Base-by-base conservation (phyloP, 2,329 filamentous ascomycete genomes). In the Endoconidiophora laricicola region DNA sequence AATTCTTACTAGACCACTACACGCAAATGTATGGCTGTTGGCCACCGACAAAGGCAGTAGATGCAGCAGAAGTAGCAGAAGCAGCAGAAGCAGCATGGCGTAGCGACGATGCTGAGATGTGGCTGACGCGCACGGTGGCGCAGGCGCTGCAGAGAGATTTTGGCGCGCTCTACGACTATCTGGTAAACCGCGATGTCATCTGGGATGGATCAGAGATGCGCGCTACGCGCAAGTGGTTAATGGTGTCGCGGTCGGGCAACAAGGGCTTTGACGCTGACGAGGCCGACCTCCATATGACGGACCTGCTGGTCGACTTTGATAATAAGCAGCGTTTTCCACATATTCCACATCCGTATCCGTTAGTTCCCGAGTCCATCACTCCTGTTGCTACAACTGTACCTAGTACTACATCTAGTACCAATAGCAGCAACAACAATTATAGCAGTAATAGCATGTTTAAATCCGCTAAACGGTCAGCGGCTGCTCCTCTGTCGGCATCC, bases 121-220 rank as follows among this genome's bases (percentile, higher is more conserved):
- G 79, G 79, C 66, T 84, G 10, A 79, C 73, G 3, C 68, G 80
- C 39, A 70, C 68, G 2, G 60, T 82, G 16, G 70, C 70, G 1
- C 68, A 71, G 44, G 66, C 66, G 2, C 60, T 85, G n/a, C 77
- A 81, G 55, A 67, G 66, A 29, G 81, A 84, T 55, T 83, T 85
- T 57, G 76, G 77, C 2, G 74, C 76, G 0, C 64, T 85, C 1
- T 85, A 85, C 57, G 79, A 84, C 57, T 83, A 81, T 54, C 65
- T 84, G 1, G 79, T 85, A 14, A 74, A 84, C 60, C 71, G 78
- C 4, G 75, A 82, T 44, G 71, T 83, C 3, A 60, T 72, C 0
- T 85, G 80, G 78, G 78, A 81, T 50, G 71, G 71, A 18, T 72
- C 71, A 0, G 78, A 81, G 58, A 74, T 74, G 44, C 67, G 76